Percentiles rank a stretch among this genome's conserved stretches.
phyloP scores from a whole-genome alignment of 1,139 yeast genomes.

The Magnusiomyces sp. region DNA sequence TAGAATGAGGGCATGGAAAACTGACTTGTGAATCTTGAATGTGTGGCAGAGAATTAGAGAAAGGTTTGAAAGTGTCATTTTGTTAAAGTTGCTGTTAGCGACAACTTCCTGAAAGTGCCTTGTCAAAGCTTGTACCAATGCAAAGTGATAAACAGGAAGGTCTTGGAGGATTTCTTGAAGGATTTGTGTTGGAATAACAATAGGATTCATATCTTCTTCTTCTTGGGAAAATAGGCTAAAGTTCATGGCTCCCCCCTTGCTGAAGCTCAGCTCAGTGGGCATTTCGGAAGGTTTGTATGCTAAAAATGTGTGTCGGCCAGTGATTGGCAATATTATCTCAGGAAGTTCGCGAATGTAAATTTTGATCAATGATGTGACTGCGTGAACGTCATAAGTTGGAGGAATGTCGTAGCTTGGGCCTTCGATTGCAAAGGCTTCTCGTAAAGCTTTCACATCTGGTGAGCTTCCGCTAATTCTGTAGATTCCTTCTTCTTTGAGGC shows the following conservation, averaged over 20 bases:
- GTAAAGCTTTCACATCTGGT: conserved; percentile 53
- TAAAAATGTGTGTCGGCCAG: conserved; percentile 15
- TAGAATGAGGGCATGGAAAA: conserved; percentile 21
- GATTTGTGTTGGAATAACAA: conserved; percentile 18
- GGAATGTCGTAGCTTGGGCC: conserved; percentile 57
- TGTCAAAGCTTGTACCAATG: conserved; percentile 23
- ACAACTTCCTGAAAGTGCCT: conserved; percentile 23
- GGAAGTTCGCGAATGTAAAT: conserved; percentile 72
- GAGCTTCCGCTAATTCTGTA: conserved; percentile 76
- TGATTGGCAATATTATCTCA: conserved; percentile 48
- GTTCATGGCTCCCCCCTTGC: conserved; percentile 2
- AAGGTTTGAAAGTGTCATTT: conserved; percentile 27
- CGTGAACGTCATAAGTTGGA: conserved; percentile 66
- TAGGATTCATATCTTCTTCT: conserved; percentile 16
- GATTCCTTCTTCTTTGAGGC: conserved; percentile 71
- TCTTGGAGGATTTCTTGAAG: conserved; percentile 21
- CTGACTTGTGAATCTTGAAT: conserved; percentile 22
- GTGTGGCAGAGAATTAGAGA: conserved; percentile 30
- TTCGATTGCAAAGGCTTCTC: conserved; percentile 51
- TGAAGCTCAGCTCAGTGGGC: conserved; percentile 4
- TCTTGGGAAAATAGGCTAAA: conserved; percentile 12
- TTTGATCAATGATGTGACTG: conserved; percentile 75
- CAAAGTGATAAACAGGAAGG: conserved; percentile 23
- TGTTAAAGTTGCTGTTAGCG: conserved; percentile 18
- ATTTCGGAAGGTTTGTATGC: conserved; percentile 9